These are phyloP conservation scores for Echria macrotheca DNA, from an alignment of 495 filamentous ascomycete species.

Conservation along the genomic window DNA sequence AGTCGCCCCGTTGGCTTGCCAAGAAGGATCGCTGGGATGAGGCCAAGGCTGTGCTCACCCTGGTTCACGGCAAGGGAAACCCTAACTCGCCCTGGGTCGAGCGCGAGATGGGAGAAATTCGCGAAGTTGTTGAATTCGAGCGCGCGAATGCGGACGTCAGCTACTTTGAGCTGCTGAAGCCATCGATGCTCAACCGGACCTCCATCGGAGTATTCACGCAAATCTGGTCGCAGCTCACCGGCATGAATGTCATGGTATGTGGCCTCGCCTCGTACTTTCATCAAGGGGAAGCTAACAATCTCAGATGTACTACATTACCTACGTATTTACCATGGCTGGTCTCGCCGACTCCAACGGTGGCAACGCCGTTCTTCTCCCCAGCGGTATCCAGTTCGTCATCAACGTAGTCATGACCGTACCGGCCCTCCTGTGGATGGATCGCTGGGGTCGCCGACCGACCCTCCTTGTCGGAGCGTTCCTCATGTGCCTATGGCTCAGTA, in stretches of 20 bases:
- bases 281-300: constrained; percentile 17
- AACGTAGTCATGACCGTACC: constrained; percentile 56
- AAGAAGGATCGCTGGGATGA: constrained; percentile 72
- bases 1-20: constrained; percentile 74
- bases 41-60: constrained; percentile 53
- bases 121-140: constrained; percentile 65
- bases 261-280: constrained; percentile 38
- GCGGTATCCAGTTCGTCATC: constrained; percentile 70
- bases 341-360: constrained; percentile 40
- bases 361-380: constrained; percentile 53
- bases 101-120: constrained; percentile 65
- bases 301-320: constrained; percentile 50
- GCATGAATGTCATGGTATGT: constrained; percentile 81
- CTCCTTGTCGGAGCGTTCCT: constrained; percentile 59
- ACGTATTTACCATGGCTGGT: constrained; percentile 70
- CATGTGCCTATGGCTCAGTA: constrained; percentile 64
- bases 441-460: constrained; percentile 57
- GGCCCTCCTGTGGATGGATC: constrained; percentile 52
- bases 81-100: constrained; percentile 54
- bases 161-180: constrained; percentile 64
- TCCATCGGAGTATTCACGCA: constrained; percentile 72
- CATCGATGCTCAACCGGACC: constrained; percentile 69
- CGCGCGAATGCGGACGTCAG: constrained; percentile 53
- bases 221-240: constrained; percentile 79
- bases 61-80: constrained; percentile 65